Base-by-base conservation (phyloP, 106 monocot species). In the Dendrobium huoshanense region DNA sequence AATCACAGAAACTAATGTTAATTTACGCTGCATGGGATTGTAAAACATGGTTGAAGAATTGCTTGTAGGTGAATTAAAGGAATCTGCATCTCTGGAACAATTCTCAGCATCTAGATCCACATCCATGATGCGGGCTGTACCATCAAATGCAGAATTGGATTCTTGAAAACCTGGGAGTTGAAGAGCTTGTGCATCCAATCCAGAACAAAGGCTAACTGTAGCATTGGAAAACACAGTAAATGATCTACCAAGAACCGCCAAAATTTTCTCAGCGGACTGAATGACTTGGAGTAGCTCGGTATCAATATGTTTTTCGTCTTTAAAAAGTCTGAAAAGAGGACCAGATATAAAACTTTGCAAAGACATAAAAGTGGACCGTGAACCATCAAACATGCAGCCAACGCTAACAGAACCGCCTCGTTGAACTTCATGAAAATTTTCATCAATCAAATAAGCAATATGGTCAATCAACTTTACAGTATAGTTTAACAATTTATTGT, bases 91-190 rank as follows among this genome's bases (percentile, higher is more conserved):
- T 31, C 67, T 87, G 45, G 87, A 87, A 81, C 77, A 80, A 81
- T 85, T 83, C 80, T 84, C 84, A 13, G 59, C 80, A 83, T 96
- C 96, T 75, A 96, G 88, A 72, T 96, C 96, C 77, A 94, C 80
- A 77, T 96, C 96, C 80, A 93, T 81, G 56, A 93, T 85, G 44
- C 58, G 84, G 5, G 75, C 8, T n/a, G 43, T 82, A 41, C 27
- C 4, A 75, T 82, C 88, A 87, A 7, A 29, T 29, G 75, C 9
- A 27, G 84, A 78, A 58, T 55, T 76, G 72, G 55, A n/a, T 55
- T 87, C 82, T 29, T 82, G 85, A 55, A 42, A 58, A 79, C 81
- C 72, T 44, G 84, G 75, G 10, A 81, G 19, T 75, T 81, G 81
- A 74, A 84, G 58, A 67, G 41, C 43, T 79, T 78, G 67, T 17